Conservation (phyloP, 2,329 filamentous ascomycete genomes). For the Aspergillus ochraceus region DNA sequence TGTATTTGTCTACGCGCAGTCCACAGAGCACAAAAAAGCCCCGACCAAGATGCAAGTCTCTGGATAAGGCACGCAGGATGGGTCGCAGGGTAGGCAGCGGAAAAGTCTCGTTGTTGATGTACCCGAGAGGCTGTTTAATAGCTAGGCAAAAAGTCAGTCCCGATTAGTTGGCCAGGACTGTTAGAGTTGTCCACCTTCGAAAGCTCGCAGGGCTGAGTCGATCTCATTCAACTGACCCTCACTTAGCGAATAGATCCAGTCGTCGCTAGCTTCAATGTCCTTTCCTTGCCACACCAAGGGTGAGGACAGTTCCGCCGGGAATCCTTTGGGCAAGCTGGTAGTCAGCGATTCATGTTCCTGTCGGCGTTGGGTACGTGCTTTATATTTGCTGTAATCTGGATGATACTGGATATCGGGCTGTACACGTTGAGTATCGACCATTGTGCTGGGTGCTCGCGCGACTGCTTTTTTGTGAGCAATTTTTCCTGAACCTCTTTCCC, state of each 20-base stretch:
- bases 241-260: neutral
- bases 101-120: constrained; percentile 49
- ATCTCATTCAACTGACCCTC: neutral
- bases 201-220: neutral
- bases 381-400: neutral
- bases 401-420: neutral
- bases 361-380: neutral
- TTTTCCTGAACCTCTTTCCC: too few relatives aligned
- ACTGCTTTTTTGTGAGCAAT: too few relatives aligned
- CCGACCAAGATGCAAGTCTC: constrained; percentile 40
- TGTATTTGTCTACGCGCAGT: constrained; percentile 37
- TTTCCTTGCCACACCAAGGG: neutral
- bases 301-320: neutral
- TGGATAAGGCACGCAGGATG: constrained; percentile 33
- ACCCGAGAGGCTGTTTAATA: constrained; percentile 21
- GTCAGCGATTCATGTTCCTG: neutral
- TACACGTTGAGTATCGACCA: neutral
- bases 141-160: constrained; percentile 11
- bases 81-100: constrained; percentile 38
- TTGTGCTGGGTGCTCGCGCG: neutral
- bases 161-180: too few relatives aligned
- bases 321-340: neutral
- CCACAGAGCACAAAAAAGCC: constrained; percentile 50
- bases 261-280: neutral
- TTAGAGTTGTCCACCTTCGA: neutral